These are phyloP conservation scores for Camellia granthamiana DNA, from an alignment of 148 eudicot species.

Conservation along the genomic window DNA sequence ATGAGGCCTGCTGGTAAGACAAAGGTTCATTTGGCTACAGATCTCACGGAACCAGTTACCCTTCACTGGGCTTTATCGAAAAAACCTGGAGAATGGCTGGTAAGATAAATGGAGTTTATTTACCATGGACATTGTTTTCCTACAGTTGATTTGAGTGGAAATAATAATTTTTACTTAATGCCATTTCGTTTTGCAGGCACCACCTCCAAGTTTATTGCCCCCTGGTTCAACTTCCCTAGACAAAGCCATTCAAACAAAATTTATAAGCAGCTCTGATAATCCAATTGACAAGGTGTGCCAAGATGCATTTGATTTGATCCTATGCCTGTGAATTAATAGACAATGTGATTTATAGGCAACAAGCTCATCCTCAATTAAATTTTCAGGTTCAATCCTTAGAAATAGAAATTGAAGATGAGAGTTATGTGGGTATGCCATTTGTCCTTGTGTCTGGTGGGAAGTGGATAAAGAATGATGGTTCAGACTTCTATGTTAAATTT, in stretches of 20 bases:
- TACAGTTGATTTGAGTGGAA: not conserved
- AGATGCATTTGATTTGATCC: slow-evolving; percentile 9
- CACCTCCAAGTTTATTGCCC: slow-evolving; percentile 68
- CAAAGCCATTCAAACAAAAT: slow-evolving; percentile 64
- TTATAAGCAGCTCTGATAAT: slow-evolving; percentile 45
- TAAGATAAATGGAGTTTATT: slow-evolving; percentile 30
- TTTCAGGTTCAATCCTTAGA: slow-evolving; percentile 61
- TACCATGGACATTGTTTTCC: slow-evolving; percentile 4
- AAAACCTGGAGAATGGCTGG: slow-evolving; percentile 79
- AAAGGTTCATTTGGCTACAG: slow-evolving; percentile 61
- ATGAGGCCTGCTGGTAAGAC: slow-evolving; percentile 60
- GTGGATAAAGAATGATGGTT: slow-evolving; percentile 81
- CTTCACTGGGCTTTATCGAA: slow-evolving; percentile 96
- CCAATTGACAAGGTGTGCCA: slow-evolving; percentile 52
- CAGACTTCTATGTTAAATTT: slow-evolving; percentile 83
- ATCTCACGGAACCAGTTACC: slow-evolving; percentile 58
- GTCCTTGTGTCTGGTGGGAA: slow-evolving; percentile 74
- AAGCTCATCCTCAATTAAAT: slow-evolving; percentile 15
- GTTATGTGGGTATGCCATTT: slow-evolving; percentile 86
- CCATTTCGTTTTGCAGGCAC: slow-evolving; percentile 43
- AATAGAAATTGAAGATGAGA: slow-evolving; percentile 63
- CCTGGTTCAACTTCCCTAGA: slow-evolving; percentile 63
- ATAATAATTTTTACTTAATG: not conserved
- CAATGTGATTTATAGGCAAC: not conserved
- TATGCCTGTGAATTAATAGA: not conserved